Conservation (phyloP, 306 rosid genomes). For the Carpinus fangiana region DNA sequence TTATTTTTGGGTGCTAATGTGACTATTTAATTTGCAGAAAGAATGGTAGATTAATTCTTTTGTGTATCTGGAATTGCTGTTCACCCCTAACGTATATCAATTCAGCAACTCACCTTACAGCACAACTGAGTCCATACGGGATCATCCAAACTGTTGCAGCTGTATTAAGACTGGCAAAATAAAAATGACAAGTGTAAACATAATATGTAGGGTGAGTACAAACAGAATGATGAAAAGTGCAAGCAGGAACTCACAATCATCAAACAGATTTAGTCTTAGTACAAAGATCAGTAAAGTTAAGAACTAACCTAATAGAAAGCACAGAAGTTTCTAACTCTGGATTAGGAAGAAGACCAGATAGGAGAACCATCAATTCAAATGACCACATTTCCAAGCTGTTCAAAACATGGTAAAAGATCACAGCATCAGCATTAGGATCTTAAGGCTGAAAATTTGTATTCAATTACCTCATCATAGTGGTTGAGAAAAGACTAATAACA, state of each 20-base stretch:
- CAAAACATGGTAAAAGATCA: constrained; percentile 5
- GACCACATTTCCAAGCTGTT: constrained; percentile 70
- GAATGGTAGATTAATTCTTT: too few relatives aligned
- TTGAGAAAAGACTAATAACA: background rate
- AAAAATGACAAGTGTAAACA: background rate
- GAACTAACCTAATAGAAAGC: constrained; percentile 58
- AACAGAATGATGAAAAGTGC: background rate
- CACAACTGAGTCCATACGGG: constrained; percentile 75
- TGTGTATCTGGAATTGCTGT: too few relatives aligned
- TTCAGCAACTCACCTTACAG: constrained; percentile 55
- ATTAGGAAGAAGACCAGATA: constrained; percentile 67
- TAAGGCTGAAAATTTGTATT: constrained; percentile 16
- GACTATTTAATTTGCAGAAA: too few relatives aligned
- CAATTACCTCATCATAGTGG: background rate
- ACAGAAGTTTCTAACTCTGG: constrained; percentile 66
- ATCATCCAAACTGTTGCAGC: constrained; percentile 63
- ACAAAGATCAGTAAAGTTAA: background rate
- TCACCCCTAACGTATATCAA: background rate
- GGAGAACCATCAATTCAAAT: constrained; percentile 65
- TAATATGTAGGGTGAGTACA: background rate
- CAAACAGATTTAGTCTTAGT: background rate
- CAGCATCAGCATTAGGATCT: background rate
- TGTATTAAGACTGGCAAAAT: constrained; percentile 60
- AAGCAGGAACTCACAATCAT: background rate
- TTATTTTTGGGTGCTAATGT: too few relatives aligned